A percentile compares a stretch with the other conserved stretches of the same genome.
These are phyloP conservation scores for Spergularia azorica DNA, from an alignment of 179 eudicot genomes.

Conservation along the genomic window DNA sequence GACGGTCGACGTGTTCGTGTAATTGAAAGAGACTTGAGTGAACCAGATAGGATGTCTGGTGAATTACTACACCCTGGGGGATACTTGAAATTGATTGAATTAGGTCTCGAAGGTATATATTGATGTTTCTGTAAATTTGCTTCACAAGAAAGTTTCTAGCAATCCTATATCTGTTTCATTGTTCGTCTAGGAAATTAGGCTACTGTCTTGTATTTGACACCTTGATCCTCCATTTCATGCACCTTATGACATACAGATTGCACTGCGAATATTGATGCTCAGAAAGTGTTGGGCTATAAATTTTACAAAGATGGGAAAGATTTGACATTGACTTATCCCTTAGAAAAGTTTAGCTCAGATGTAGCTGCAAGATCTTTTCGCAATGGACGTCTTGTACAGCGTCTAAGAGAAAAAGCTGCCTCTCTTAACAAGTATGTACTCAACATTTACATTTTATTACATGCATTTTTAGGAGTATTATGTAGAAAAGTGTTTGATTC, in stretches of 20 bases:
- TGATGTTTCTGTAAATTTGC: not conserved
- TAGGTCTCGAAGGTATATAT: conserved; percentile 76
- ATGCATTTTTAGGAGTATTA: not conserved
- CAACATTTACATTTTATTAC: not conserved
- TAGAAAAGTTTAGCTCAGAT: conserved; percentile 67
- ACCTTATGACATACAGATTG: conserved; percentile 57
- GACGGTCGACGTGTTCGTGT: conserved; percentile 88
- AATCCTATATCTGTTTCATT: not conserved
- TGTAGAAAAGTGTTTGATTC: conserved; percentile 5
- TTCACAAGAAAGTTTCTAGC: conserved; percentile 2
- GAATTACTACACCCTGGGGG: conserved; percentile 96
- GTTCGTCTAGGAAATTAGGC: not conserved
- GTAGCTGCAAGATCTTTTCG: conserved; percentile 90
- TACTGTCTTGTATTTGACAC: not conserved
- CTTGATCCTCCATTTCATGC: not conserved
- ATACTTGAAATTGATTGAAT: conserved; percentile 74
- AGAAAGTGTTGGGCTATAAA: conserved; percentile 75
- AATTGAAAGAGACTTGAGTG: conserved; percentile 82
- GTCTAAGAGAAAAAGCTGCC: conserved; percentile 83
- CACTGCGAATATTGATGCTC: conserved; percentile 84
- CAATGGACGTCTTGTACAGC: conserved; percentile 87
- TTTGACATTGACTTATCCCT: conserved; percentile 69
- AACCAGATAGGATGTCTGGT: conserved; percentile 86
- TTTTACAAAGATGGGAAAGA: conserved; percentile 80
- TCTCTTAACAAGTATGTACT: conserved; percentile 65